Conservation (phyloP, 108 stramenopile genomes). For the Craspedostauros australis region DNA sequence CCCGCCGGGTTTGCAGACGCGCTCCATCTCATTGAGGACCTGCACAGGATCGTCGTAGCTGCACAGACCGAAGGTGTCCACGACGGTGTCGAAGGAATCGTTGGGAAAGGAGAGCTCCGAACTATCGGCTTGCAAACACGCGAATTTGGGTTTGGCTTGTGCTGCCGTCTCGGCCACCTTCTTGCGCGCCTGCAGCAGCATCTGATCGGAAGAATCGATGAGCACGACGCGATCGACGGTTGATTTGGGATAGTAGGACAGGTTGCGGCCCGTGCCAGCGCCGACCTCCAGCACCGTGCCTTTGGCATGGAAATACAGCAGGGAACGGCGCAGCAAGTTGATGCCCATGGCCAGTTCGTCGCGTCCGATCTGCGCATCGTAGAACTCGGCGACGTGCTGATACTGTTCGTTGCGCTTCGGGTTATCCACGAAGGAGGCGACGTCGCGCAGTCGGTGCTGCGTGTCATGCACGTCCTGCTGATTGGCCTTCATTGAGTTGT, state of each 20-base stretch:
- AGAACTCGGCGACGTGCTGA: slow-evolving; percentile 57
- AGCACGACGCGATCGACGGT: slow-evolving; percentile 58
- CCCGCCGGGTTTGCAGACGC: slow-evolving; percentile 79
- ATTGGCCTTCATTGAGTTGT: slow-evolving; percentile 12
- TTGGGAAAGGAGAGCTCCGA: slow-evolving; percentile 42
- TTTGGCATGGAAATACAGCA: slow-evolving; percentile 71
- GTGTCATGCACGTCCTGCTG: slow-evolving; percentile 25
- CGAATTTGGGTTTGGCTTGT: slow-evolving; percentile 29
- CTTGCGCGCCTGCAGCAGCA: slow-evolving; percentile 61
- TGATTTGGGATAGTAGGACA: slow-evolving; percentile 54
- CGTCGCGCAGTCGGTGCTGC: background rate
- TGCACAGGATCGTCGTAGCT: slow-evolving; percentile 80
- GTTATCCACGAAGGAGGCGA: slow-evolving; percentile 36
- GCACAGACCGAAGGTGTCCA: slow-evolving; percentile 92
- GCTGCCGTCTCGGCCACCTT: slow-evolving; percentile 28
- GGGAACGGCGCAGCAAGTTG: slow-evolving; percentile 52
- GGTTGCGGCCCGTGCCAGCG: slow-evolving; percentile 82
- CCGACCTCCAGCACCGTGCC: slow-evolving; percentile 85
- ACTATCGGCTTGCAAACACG: slow-evolving; percentile 54
- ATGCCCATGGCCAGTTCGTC: slow-evolving; percentile 81
- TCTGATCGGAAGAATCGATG: slow-evolving; percentile 70
- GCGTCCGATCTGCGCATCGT: slow-evolving; percentile 62
- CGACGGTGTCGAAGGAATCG: slow-evolving; percentile 77
- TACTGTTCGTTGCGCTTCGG: slow-evolving; percentile 53
- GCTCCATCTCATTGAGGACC: slow-evolving; percentile 73